Evolutionary conservation across 1,284 basidiomycete species (phyloP).

Genomic region (Ceratobasidium sp.): DNA sequence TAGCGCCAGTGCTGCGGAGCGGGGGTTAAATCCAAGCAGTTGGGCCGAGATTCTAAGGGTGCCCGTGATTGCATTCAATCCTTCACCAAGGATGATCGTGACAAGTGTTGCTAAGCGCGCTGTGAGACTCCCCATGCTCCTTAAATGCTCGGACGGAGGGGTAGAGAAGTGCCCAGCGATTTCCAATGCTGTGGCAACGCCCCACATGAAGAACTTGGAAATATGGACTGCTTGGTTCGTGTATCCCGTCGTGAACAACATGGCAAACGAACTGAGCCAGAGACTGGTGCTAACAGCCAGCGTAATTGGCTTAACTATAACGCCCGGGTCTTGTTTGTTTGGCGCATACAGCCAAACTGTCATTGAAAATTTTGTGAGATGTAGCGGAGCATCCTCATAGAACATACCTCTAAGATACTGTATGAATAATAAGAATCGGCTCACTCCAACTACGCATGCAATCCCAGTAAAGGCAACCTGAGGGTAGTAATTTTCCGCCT

Average conservation of each 20-base stretch:
- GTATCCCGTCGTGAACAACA: background rate
- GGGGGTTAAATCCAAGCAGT: slow-evolving; percentile 24
- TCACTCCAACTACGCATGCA: slow-evolving; percentile 16
- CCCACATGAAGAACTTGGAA: slow-evolving; percentile 33
- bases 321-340: slow-evolving; percentile 21
- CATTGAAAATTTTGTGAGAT: background rate
- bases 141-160: slow-evolving; percentile 11
- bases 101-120: slow-evolving; percentile 27
- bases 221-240: slow-evolving; percentile 16
- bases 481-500: background rate
- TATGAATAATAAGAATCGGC: slow-evolving; percentile 5
- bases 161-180: slow-evolving; percentile 31
- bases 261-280: slow-evolving; percentile 26
- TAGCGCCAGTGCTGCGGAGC: slow-evolving; percentile 2
- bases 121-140: slow-evolving; percentile 30
- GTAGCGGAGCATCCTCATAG: background rate
- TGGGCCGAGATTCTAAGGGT: slow-evolving; percentile 29
- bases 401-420: slow-evolving; percentile 20
- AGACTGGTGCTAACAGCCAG: slow-evolving; percentile 9
- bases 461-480: slow-evolving; percentile 19
- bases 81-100: slow-evolving; percentile 37
- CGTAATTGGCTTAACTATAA: slow-evolving; percentile 15
- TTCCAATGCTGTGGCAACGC: slow-evolving; percentile 26
- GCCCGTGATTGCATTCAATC: slow-evolving; percentile 34
- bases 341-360: slow-evolving; percentile 30